Conservation (phyloP, 352 stramenopile genomes). For the Achlya hypogyna region DNA sequence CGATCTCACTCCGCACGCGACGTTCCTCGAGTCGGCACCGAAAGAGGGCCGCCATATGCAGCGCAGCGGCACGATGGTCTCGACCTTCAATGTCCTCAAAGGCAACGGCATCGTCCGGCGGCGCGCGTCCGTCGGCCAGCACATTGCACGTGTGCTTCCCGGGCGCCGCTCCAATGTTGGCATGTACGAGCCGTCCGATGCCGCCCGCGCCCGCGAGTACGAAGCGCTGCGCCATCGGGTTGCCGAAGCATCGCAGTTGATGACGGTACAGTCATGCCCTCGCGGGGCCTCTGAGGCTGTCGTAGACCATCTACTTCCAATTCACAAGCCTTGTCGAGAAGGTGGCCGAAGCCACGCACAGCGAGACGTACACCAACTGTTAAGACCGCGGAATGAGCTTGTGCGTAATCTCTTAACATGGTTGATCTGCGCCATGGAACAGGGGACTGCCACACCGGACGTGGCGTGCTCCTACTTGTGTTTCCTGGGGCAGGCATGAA, state of each 20-base stretch:
- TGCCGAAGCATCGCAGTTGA: not conserved
- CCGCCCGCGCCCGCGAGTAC: not conserved
- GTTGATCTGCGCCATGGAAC: too few relatives aligned
- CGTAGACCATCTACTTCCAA: conserved; percentile 2
- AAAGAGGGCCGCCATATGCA: not conserved
- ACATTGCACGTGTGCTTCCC: not conserved
- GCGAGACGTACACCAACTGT: not conserved
- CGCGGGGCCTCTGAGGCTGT: not conserved
- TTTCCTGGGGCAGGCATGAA: too few relatives aligned
- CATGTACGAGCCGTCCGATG: not conserved
- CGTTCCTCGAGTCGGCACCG: not conserved
- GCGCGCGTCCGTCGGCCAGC: not conserved
- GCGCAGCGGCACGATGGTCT: not conserved
- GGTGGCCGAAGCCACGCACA: not conserved
- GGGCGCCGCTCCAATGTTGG: not conserved
- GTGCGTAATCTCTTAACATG: not conserved
- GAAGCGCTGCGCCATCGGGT: not conserved
- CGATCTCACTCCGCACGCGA: not conserved
- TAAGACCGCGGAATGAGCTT: not conserved
- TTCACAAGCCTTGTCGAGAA: not conserved
- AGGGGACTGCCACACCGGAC: too few relatives aligned
- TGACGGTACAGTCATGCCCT: not conserved
- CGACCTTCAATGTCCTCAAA: not conserved
- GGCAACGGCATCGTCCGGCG: not conserved
- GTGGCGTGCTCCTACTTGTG: too few relatives aligned